Percentiles rank a stretch among this genome's conserved stretches.
Evolutionary conservation across 2,329 filamentous ascomycete genomes (phyloP).

Genomic region (Alternaria sp.): DNA sequence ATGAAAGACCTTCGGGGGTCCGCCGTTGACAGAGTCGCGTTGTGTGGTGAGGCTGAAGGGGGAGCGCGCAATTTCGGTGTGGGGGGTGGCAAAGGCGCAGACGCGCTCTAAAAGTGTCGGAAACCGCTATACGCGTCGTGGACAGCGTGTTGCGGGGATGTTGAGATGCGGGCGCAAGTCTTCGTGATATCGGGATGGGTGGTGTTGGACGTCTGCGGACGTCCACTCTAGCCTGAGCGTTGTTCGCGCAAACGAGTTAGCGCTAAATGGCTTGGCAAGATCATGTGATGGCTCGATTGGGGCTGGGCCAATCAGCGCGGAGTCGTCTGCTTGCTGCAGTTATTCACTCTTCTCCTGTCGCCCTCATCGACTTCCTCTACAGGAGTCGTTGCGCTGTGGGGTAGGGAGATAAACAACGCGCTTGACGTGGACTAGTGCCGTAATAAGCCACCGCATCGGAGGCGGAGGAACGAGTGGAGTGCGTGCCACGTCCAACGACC

Average conservation of each 20-base stretch:
- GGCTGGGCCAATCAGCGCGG: constrained; percentile 15
- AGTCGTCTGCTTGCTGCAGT: not conserved
- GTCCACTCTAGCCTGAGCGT: constrained; percentile 20
- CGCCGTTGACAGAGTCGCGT: constrained; percentile 45
- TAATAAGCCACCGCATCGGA: constrained; percentile 35
- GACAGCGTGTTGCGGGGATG: constrained; percentile 47
- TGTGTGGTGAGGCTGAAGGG: constrained; percentile 34
- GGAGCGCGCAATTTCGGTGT: constrained; percentile 39
- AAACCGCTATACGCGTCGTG: constrained; percentile 44
- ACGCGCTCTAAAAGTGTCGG: constrained; percentile 35
- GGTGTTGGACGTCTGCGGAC: constrained; percentile 33
- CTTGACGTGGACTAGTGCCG: constrained; percentile 32
- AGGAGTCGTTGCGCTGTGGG: constrained; percentile 14
- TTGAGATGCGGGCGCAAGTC: constrained; percentile 47
- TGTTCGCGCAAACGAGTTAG: constrained; percentile 20
- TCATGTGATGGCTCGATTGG: constrained; percentile 25
- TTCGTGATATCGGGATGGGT: constrained; percentile 43
- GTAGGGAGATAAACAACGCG: constrained; percentile 22
- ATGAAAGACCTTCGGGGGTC: constrained; percentile 42
- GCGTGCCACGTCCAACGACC: constrained; percentile 30
- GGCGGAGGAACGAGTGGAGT: constrained; percentile 32
- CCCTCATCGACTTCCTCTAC: constrained; percentile 11
- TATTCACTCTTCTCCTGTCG: not conserved
- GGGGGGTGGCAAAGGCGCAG: constrained; percentile 35
- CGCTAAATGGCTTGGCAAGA: constrained; percentile 17